phyloP scores from a whole-genome alignment of 2,329 filamentous ascomycete genomes.

The Diaporthe batatas region DNA sequence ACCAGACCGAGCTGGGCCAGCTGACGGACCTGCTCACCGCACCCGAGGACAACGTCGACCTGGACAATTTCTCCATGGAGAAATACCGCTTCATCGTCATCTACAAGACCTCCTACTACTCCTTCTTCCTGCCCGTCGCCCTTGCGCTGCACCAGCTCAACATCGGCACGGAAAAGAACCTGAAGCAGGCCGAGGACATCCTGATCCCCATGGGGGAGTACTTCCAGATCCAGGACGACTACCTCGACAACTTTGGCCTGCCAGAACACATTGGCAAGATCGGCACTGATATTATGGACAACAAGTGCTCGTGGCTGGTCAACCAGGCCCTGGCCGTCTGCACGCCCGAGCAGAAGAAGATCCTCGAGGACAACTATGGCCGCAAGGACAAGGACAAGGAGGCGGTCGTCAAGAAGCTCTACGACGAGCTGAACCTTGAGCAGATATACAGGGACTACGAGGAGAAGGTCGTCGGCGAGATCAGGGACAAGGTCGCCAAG shows the following conservation, averaged over 20 bases:
- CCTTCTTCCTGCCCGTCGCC: slow-evolving; percentile 97
- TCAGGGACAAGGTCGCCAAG: slow-evolving; percentile 79
- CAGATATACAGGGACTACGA: slow-evolving; percentile 89
- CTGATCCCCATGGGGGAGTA: slow-evolving; percentile 98
- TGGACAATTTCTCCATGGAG: slow-evolving; percentile 93
- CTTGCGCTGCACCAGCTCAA: slow-evolving; percentile 89
- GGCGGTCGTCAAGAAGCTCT: slow-evolving; percentile 88
- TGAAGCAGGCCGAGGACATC: slow-evolving; percentile 90
- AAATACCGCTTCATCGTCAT: slow-evolving; percentile 99
- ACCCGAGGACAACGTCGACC: slow-evolving; percentile 91
- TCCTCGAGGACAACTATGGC: slow-evolving; percentile 94
- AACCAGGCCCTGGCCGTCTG: slow-evolving; percentile 90
- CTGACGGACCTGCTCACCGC: slow-evolving; percentile 94
- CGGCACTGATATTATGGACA: slow-evolving; percentile 98
- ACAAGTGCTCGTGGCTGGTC: slow-evolving; percentile 99
- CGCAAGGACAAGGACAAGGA: slow-evolving; percentile 89
- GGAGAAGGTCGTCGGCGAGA: slow-evolving; percentile 84
- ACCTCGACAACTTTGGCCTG: slow-evolving; percentile 96
- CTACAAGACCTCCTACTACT: slow-evolving; percentile 99
- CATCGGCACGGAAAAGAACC: slow-evolving; percentile 87
- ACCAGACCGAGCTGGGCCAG: slow-evolving; percentile 96
- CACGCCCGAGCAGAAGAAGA: slow-evolving; percentile 85
- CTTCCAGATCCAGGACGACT: slow-evolving; percentile 99
- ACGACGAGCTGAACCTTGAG: slow-evolving; percentile 86
- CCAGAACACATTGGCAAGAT: slow-evolving; percentile 97